A percentile compares a stretch with the other conserved stretches of the same genome.
Evolutionary conservation across 225 moss, liverwort and hornwort species (phyloP).

Genomic region (Polytrichum commune): DNA sequence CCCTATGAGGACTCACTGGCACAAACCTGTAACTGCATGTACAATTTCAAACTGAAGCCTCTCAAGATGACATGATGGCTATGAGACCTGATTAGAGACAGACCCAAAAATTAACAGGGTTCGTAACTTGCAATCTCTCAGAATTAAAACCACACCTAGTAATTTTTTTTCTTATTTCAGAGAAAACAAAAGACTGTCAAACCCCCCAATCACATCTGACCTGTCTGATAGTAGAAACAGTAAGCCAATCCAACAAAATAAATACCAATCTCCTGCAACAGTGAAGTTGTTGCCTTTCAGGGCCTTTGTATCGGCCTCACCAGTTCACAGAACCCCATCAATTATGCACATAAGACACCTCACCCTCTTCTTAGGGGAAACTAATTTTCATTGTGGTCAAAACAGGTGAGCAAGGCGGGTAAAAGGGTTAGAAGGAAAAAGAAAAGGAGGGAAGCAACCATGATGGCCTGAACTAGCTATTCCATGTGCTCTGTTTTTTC

Average conservation of each 20-base stretch:
- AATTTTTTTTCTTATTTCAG: background rate
- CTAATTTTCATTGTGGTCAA: background rate
- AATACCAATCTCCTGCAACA: background rate
- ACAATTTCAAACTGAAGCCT: background rate
- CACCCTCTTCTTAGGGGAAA: constrained; percentile 1
- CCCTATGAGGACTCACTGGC: background rate
- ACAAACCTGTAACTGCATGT: background rate
- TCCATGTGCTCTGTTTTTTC: constrained; percentile 67
- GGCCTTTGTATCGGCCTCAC: background rate
- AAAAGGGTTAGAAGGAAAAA: background rate
- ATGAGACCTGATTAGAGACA: background rate
- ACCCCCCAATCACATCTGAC: background rate
- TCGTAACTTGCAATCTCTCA: background rate
- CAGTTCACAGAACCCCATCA: constrained; percentile 3
- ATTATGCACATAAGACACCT: constrained; percentile 14
- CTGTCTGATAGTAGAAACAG: background rate
- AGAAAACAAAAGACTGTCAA: background rate
- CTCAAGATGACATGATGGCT: background rate
- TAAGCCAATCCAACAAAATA: background rate
- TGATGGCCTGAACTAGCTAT: constrained; percentile 30
- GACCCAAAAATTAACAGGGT: background rate
- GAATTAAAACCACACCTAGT: background rate
- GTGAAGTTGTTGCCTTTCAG: background rate
- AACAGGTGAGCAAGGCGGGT: background rate
- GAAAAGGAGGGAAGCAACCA: background rate